These are phyloP conservation scores for Russula sp. DNA, from an alignment of 768 basidiomycete species.

Conservation along the genomic window DNA sequence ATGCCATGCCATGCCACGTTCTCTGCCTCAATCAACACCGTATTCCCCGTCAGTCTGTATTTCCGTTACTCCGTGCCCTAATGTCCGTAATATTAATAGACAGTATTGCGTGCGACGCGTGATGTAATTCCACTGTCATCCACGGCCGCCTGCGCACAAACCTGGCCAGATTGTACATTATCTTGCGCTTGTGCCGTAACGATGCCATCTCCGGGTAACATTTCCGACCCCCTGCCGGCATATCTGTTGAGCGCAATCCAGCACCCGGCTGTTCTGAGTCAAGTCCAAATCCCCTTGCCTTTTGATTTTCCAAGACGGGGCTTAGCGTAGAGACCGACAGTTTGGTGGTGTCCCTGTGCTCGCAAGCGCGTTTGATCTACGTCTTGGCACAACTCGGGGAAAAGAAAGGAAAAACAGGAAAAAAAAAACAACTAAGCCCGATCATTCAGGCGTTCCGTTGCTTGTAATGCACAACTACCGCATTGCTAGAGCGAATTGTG, in stretches of 20 bases:
- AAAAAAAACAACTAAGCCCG: not conserved
- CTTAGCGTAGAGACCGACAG: not conserved
- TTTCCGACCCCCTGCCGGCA: slow-evolving; percentile 8
- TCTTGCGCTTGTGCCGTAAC: slow-evolving; percentile 14
- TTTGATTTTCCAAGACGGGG: slow-evolving; percentile 1
- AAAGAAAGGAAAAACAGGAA: not conserved
- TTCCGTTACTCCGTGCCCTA: slow-evolving; percentile 10
- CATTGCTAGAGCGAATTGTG: not conserved
- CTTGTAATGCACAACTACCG: not conserved
- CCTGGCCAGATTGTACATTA: not conserved
- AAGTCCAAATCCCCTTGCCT: not conserved
- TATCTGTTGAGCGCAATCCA: not conserved
- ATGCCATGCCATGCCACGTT: not conserved
- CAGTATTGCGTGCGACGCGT: not conserved
- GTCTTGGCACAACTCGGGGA: not conserved
- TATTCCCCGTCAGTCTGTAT: slow-evolving; percentile 7
- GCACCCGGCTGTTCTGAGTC: not conserved
- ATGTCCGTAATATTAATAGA: slow-evolving; percentile 7
- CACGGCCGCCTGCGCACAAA: slow-evolving; percentile 3
- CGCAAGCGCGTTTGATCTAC: not conserved
- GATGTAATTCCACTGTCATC: slow-evolving; percentile 12
- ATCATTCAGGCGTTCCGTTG: not conserved
- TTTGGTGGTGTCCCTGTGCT: not conserved
- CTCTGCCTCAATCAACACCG: slow-evolving; percentile 1
- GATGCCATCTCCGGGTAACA: not conserved